Conservation (phyloP, 2,329 filamentous ascomycete genomes). For the Mollisia scopiformis region DNA sequence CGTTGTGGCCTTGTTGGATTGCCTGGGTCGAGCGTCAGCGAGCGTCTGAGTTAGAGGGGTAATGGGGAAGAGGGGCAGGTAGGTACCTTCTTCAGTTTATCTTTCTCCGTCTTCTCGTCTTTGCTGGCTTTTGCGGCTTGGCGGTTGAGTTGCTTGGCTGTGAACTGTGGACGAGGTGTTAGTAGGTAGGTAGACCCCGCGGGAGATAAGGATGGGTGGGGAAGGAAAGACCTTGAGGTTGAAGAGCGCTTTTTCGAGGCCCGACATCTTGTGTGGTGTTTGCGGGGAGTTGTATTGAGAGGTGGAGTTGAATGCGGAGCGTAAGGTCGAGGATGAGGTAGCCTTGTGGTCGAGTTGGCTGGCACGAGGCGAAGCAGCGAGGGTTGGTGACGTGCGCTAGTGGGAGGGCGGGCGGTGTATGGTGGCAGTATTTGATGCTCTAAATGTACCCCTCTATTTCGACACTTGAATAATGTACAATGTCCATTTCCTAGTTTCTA, state of each 20-base stretch:
- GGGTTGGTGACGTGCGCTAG: not conserved
- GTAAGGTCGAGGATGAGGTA: conserved; percentile 4
- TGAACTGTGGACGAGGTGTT: conserved; percentile 47
- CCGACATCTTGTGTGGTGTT: conserved; percentile 53
- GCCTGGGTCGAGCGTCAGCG: conserved; percentile 42
- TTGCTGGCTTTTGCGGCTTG: conserved; percentile 64
- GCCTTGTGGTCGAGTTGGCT: conserved; percentile 25
- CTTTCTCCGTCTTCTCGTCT: conserved; percentile 62
- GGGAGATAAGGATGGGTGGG: conserved; percentile 26
- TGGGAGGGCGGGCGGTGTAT: not conserved
- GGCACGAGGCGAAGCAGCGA: not conserved
- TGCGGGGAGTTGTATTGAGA: not conserved
- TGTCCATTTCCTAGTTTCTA: not conserved
- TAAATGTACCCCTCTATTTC: conserved; percentile 21
- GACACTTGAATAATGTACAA: conserved; percentile 14
- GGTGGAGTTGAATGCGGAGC: not conserved
- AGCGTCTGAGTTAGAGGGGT: not conserved
- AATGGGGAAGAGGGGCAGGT: not conserved
- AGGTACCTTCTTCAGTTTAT: conserved; percentile 61
- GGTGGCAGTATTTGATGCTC: not conserved
- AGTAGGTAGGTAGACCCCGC: conserved; percentile 9
- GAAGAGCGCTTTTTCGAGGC: conserved; percentile 63
- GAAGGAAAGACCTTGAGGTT: conserved; percentile 66
- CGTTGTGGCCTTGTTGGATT: conserved; percentile 60
- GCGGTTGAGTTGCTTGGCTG: conserved; percentile 63